Conservation (phyloP, 495 filamentous ascomycete species). For the Barbatosphaeria neglecta region DNA sequence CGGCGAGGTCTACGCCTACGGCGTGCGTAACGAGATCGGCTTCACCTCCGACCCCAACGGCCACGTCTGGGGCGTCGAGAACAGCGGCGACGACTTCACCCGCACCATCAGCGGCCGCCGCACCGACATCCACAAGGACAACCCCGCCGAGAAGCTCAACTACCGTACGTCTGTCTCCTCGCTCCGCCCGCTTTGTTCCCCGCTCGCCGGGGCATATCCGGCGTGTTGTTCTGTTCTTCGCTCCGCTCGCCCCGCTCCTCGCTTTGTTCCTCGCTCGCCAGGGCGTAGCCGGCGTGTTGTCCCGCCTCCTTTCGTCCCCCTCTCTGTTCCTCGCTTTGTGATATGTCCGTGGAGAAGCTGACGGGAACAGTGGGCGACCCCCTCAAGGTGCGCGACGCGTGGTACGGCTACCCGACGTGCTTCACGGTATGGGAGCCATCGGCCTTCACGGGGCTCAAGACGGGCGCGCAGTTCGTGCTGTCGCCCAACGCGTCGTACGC, state of each 20-base stretch:
- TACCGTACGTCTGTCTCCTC: slow-evolving; percentile 35
- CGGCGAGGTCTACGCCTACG: slow-evolving; percentile 51
- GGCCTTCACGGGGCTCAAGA: slow-evolving; percentile 30
- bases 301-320: too few relatives aligned
- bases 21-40: slow-evolving; percentile 58
- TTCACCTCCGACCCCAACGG: slow-evolving; percentile 48
- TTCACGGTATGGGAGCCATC: slow-evolving; percentile 48
- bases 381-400: slow-evolving; percentile 20
- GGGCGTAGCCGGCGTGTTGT: too few relatives aligned
- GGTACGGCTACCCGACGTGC: slow-evolving; percentile 61
- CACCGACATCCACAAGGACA: slow-evolving; percentile 50
- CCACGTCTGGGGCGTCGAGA: slow-evolving; percentile 57
- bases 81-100: slow-evolving; percentile 37
- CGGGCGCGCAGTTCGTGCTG: slow-evolving; percentile 40
- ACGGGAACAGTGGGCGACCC: slow-evolving; percentile 21
- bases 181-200: neutral
- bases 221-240: too few relatives aligned
- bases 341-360: neutral
- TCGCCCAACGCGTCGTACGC: slow-evolving; percentile 33
- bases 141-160: slow-evolving; percentile 64
- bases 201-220: neutral
- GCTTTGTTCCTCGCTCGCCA: too few relatives aligned
- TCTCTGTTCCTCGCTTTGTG: too few relatives aligned
- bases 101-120: slow-evolving; percentile 28
- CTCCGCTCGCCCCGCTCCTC: too few relatives aligned